Evolutionary conservation across 78 protist genomes (phyloP).

Genomic region (Cavenderia fasciculata): DNA sequence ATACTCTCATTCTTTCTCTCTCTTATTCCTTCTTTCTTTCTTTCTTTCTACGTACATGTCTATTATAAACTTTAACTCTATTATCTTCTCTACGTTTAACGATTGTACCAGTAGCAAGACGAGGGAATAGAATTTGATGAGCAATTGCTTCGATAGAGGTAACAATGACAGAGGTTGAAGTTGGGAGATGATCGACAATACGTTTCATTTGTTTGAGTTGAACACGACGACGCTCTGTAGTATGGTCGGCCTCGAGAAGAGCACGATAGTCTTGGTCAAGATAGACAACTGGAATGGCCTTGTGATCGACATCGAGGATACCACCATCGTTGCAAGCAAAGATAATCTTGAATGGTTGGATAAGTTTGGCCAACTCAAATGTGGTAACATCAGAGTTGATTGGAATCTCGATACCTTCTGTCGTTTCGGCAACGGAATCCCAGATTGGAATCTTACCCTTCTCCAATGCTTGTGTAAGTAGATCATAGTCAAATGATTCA

Average conservation of each 20-base stretch:
- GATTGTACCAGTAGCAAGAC: slow-evolving; percentile 54
- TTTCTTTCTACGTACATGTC: no score
- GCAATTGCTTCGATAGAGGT: slow-evolving; percentile 43
- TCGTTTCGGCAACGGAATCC: slow-evolving; percentile 48
- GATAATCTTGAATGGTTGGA: slow-evolving; percentile 46
- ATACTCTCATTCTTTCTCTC: no score
- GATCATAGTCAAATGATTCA: slow-evolving; percentile 38
- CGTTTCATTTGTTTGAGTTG: slow-evolving; percentile 63
- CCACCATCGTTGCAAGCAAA: slow-evolving; percentile 73
- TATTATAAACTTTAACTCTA: slow-evolving; percentile 16
- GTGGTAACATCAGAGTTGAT: slow-evolving; percentile 65
- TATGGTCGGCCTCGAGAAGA: slow-evolving; percentile 35
- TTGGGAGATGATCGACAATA: slow-evolving; percentile 36
- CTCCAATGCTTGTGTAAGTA: slow-evolving; percentile 27
- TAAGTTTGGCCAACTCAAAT: slow-evolving; percentile 68
- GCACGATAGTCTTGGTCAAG: slow-evolving; percentile 36
- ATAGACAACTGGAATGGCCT: slow-evolving; percentile 56
- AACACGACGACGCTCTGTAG: slow-evolving; percentile 39
- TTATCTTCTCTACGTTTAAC: slow-evolving; percentile 41
- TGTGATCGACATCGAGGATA: slow-evolving; percentile 44
- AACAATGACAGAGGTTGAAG: slow-evolving; percentile 21
- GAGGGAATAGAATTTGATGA: slow-evolving; percentile 58
- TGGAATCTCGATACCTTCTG: slow-evolving; percentile 37
- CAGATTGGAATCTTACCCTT: slow-evolving; percentile 69
- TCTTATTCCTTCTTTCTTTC: no score